These are phyloP conservation scores for Apiotrichum sp. DNA, from an alignment of 1,284 basidiomycete species.

Conservation along the genomic window DNA sequence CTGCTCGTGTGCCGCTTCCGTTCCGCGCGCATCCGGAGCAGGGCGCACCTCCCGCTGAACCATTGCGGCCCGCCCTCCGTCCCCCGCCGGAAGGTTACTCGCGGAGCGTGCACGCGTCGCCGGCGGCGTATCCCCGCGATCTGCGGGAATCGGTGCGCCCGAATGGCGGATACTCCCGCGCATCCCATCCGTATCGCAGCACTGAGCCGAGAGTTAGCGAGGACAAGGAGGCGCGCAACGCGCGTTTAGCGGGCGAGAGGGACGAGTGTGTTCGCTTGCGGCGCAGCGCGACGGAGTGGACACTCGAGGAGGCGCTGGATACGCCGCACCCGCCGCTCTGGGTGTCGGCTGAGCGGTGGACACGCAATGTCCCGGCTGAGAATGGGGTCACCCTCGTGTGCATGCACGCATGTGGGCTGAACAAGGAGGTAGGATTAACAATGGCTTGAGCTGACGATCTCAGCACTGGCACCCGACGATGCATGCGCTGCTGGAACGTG, in stretches of 20 bases:
- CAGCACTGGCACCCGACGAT: conserved; percentile 59
- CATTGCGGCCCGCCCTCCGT: conserved; percentile 12
- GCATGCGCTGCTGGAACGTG: conserved; percentile 43
- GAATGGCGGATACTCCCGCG: conserved; percentile 12
- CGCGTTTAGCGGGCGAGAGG: conserved; percentile 10
- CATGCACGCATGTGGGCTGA: conserved; percentile 73
- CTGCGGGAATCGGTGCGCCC: conserved; percentile 25
- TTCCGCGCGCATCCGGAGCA: conserved; percentile 3
- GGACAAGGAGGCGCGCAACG: conserved; percentile 34
- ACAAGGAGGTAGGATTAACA: conserved; percentile 60
- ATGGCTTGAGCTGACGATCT: background rate
- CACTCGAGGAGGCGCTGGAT: conserved; percentile 3
- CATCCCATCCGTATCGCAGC: conserved; percentile 17
- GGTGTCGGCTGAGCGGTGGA: conserved; percentile 25
- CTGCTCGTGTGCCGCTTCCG: conserved; percentile 6
- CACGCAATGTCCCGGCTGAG: conserved; percentile 15
- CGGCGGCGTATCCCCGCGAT: conserved; percentile 60
- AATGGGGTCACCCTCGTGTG: conserved; percentile 61
- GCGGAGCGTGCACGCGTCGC: conserved; percentile 64
- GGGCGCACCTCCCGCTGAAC: conserved; percentile 1
- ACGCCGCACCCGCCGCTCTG: conserved; percentile 45
- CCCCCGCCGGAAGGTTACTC: conserved; percentile 45
- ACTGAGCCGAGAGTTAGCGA: conserved; percentile 6
- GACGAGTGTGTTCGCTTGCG: conserved; percentile 3
- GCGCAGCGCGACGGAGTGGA: conserved; percentile 8